Conservation (phyloP, 73 alveolate species). For the Uronychia binucleata region DNA sequence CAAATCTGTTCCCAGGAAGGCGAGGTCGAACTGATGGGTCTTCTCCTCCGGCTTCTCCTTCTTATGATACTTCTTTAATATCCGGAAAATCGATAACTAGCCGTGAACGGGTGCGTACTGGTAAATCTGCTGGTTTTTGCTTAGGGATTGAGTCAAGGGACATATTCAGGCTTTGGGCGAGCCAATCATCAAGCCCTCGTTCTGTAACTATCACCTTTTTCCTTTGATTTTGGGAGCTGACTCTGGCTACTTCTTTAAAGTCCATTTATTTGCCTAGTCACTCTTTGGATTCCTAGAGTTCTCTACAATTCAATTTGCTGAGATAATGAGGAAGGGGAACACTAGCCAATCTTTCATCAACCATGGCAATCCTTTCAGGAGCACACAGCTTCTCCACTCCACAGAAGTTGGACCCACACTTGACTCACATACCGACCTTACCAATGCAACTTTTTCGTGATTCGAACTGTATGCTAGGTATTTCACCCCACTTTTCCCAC, state of each 20-base stretch:
- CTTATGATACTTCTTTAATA: not conserved
- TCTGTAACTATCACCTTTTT: constrained; percentile 24
- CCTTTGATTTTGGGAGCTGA: not conserved
- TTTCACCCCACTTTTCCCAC: too few species aligned
- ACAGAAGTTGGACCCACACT: not conserved
- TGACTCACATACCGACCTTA: too few species aligned
- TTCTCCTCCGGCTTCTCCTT: not conserved
- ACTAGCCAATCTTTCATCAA: not conserved
- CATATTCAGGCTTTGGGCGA: constrained; percentile 23
- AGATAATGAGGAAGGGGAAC: not conserved
- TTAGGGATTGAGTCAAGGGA: constrained; percentile 26
- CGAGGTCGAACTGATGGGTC: not conserved
- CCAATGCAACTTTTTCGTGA: too few species aligned
- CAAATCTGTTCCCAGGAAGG: not conserved
- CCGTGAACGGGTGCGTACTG: constrained; percentile 8
- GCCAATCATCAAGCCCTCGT: constrained; percentile 52
- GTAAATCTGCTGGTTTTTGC: constrained; percentile 22
- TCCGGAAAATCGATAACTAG: not conserved
- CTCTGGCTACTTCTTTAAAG: not conserved
- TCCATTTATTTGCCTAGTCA: not conserved
- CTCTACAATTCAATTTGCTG: not conserved
- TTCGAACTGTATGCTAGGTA: too few species aligned
- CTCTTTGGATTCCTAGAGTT: not conserved
- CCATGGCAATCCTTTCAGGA: not conserved
- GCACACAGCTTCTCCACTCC: not conserved